Percentiles rank a stretch among this genome's conserved stretches.
Conservation (phyloP, 2,329 filamentous ascomycete species). For the Xylariaceae sp. region DNA sequence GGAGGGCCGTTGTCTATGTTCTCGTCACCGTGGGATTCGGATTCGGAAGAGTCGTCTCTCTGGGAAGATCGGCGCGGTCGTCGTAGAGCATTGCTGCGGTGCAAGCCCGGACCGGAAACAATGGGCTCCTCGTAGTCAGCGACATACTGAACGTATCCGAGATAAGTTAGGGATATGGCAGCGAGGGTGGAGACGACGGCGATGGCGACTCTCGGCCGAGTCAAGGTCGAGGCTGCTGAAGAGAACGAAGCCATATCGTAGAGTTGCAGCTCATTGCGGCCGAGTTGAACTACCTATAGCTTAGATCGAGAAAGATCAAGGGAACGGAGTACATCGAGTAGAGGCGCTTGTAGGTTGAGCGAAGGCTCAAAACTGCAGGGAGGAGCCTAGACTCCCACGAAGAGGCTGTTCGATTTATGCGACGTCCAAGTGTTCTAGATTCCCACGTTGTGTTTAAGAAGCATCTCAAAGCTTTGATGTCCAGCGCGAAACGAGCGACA, state of each 20-base stretch:
- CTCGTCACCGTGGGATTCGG: conserved; percentile 41
- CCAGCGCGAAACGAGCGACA: too few species aligned
- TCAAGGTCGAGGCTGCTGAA: conserved; percentile 49
- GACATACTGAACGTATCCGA: conserved; percentile 25
- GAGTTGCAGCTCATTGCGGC: conserved; percentile 24
- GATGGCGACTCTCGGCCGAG: conserved; percentile 51
- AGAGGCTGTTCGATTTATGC: too few species aligned
- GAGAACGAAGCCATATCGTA: conserved; percentile 40
- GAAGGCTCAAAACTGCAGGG: too few species aligned
- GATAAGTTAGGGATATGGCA: conserved; percentile 53
- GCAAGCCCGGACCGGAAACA: conserved; percentile 39
- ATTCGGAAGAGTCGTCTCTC: conserved; percentile 32
- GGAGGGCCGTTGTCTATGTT: conserved; percentile 32
- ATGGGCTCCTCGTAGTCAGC: conserved; percentile 14
- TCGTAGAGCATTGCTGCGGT: conserved; percentile 65
- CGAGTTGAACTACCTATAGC: neutral
- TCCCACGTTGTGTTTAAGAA: too few species aligned
- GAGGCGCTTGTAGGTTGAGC: too few species aligned
- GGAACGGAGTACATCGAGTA: neutral
- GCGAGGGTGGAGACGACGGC: conserved; percentile 52
- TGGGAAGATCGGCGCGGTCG: conserved; percentile 37
- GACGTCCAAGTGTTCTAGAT: too few species aligned
- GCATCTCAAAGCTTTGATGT: too few species aligned
- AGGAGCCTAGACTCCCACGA: too few species aligned
- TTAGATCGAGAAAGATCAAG: neutral